Base-by-base conservation (phyloP, 331 rosid species). In the Prunus yedoensis region DNA sequence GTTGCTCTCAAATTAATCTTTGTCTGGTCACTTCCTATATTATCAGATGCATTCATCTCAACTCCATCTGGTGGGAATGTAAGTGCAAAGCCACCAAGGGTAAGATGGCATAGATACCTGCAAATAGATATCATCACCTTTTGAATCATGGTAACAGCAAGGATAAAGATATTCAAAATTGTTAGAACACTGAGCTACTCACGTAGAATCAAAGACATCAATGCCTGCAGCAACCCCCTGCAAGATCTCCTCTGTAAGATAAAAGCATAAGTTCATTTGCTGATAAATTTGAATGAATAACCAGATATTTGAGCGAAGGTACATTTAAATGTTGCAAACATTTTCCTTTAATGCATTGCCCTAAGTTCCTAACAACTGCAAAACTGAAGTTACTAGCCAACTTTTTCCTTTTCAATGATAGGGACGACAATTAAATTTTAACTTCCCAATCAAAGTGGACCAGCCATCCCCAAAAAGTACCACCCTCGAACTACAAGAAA, bases 1-100 rank as follows among this genome's bases (percentile, higher is more conserved):
- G 93, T 91, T 78, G 96, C 95, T 77, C 93, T 91, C 86, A 94
- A 78, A 83, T 90, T 94, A 65, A 92, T 92, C 87, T 94, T 94
- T 61, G 87, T 85, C 46, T 16, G 80, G 78, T 92, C 97, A 77
- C 73, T 80, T 80, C 85, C 95, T 6, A 49, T 67, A 72, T 82
- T 79, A 71, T 71, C 70, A 65, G 84, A 75, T 50, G 76, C 80
- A 78, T 57, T 74, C 59, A 21, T 73, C 71, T 84, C 89, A 60
- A 67, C 23, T 70, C 81, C 86, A 80, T 86, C 80, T 30, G 85
- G 78, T 14, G 92, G 89, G 80, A 94, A 94, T 17, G 87, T 87
- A 59, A 94, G 88, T 3, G 92, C 99, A 85, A 92, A 87, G 84
- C 99, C 97, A 52, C 87, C 93, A 68, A 92, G 83, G 57, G 96